Percentiles rank a stretch among this genome's conserved stretches.
These are phyloP conservation scores for Gnomoniopsis smithogilvyi DNA, from an alignment of 2,329 filamentous ascomycete genomes.

Conservation along the genomic window DNA sequence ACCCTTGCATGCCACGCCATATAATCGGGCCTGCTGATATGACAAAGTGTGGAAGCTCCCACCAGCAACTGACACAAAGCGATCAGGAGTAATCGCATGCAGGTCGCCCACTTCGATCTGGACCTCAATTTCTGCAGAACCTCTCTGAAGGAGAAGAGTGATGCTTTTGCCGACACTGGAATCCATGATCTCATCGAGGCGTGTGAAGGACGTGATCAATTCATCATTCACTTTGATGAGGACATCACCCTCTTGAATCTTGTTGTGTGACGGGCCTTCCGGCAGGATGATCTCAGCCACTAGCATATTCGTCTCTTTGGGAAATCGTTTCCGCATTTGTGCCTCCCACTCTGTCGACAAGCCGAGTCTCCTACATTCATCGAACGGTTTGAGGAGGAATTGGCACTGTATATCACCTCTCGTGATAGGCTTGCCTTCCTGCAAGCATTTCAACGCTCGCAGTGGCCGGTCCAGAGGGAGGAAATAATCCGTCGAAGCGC, in stretches of 20 bases:
- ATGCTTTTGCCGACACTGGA: slow-evolving; percentile 79
- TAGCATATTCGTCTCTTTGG: slow-evolving; percentile 93
- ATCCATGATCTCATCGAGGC: slow-evolving; percentile 87
- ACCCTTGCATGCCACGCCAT: slow-evolving; percentile 86
- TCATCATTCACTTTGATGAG: slow-evolving; percentile 91
- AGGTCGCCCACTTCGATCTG: slow-evolving; percentile 84
- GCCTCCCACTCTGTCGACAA: slow-evolving; percentile 84
- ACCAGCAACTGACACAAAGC: slow-evolving; percentile 90
- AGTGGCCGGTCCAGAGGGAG: slow-evolving; percentile 87
- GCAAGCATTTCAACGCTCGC: slow-evolving; percentile 82
- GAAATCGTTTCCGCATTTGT: slow-evolving; percentile 76
- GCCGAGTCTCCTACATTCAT: slow-evolving; percentile 89
- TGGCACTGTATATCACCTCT: slow-evolving; percentile 97
- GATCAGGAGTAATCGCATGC: slow-evolving; percentile 91
- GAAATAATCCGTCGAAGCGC: slow-evolving; percentile 97
- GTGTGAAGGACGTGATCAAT: slow-evolving; percentile 88
- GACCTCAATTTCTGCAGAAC: slow-evolving; percentile 82
- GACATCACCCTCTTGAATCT: slow-evolving; percentile 92
- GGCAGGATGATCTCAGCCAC: slow-evolving; percentile 94
- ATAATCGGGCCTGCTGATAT: slow-evolving; percentile 95
- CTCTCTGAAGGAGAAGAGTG: slow-evolving; percentile 79
- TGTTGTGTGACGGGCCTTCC: slow-evolving; percentile 79
- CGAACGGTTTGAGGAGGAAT: slow-evolving; percentile 95
- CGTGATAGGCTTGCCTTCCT: slow-evolving; percentile 69
- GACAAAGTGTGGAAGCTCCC: slow-evolving; percentile 95